These are phyloP conservation scores for Pestalotiopsis sp. DNA, from an alignment of 2,329 filamentous ascomycete genomes.

Conservation along the genomic window DNA sequence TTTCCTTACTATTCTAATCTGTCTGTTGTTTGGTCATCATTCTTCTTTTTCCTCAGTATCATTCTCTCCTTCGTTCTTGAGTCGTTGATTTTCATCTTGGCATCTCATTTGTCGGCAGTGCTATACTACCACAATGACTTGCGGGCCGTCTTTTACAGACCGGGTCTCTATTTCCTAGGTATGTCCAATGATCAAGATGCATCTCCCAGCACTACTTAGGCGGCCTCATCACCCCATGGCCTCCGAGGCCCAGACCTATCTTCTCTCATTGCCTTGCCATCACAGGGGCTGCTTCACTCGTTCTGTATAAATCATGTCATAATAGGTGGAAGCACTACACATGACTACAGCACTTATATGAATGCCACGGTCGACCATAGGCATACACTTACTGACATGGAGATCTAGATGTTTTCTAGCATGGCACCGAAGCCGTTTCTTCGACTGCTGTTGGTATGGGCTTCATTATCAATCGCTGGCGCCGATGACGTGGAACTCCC, in stretches of 20 bases:
- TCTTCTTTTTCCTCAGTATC: constrained; percentile 18
- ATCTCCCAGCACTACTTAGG: not conserved
- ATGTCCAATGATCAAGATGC: constrained; percentile 19
- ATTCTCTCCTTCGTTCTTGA: constrained; percentile 23
- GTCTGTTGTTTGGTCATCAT: not conserved
- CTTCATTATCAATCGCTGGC: constrained; percentile 24
- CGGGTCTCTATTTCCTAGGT: constrained; percentile 33
- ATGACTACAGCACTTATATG: constrained; percentile 8
- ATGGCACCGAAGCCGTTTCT: constrained; percentile 32
- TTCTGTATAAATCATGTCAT: not conserved
- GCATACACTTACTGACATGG: constrained; percentile 25
- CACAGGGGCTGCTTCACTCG: not conserved
- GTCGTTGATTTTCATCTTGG: constrained; percentile 23
- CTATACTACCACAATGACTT: constrained; percentile 34
- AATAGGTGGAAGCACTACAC: not conserved
- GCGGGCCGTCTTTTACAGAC: constrained; percentile 32
- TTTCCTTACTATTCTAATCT: constrained; percentile 15
- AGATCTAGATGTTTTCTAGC: constrained; percentile 30
- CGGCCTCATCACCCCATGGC: not conserved
- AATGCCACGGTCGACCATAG: constrained; percentile 15
- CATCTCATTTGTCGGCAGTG: constrained; percentile 28
- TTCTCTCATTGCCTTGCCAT: not conserved
- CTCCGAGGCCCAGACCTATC: not conserved
- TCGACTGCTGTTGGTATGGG: constrained; percentile 30
- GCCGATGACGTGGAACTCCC: constrained; percentile 24